Evolutionary conservation across 23 red algal genomes (phyloP).

Genomic region (Gracilaria domingensis): DNA sequence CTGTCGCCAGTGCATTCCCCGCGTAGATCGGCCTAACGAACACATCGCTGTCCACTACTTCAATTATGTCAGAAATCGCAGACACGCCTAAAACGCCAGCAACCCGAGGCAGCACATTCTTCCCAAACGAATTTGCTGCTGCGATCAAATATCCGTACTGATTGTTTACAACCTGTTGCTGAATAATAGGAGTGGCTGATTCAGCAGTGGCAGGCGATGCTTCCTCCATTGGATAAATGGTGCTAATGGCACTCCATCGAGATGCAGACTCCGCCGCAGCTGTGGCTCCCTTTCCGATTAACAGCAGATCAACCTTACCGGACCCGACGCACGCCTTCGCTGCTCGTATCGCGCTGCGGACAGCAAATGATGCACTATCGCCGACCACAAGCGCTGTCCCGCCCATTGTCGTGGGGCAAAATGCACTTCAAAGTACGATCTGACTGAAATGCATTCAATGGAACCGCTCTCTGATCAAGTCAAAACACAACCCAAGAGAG

Average conservation of each 20-base stretch:
- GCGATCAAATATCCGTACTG: conserved; percentile 75
- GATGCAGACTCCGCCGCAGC: conserved; percentile 24
- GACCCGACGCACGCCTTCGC: conserved; percentile 32
- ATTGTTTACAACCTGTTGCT: conserved; percentile 13
- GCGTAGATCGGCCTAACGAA: conserved; percentile 97
- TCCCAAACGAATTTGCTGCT: conserved; percentile 84
- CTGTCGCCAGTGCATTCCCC: conserved; percentile 89
- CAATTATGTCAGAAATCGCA: conserved; percentile 83
- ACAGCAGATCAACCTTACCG: conserved; percentile 42
- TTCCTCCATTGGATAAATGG: conserved; percentile 45
- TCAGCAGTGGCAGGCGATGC: conserved; percentile 47
- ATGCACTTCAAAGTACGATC: neutral
- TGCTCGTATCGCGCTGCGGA: conserved; percentile 58
- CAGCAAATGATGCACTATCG: conserved; percentile 35
- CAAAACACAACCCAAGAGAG: too few relatives aligned
- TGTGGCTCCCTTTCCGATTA: conserved; percentile 37
- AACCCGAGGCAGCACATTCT: conserved; percentile 91
- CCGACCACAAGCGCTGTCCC: conserved; percentile 40
- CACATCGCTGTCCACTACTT: conserved; percentile 69
- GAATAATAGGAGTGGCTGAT: conserved; percentile 48
- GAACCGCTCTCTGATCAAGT: neutral
- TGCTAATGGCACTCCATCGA: conserved; percentile 46
- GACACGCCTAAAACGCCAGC: conserved; percentile 77
- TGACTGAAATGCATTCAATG: neutral
- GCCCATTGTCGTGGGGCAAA: neutral